Conservation (phyloP, 805 yeast species). For the Brettanomyces nanus region DNA sequence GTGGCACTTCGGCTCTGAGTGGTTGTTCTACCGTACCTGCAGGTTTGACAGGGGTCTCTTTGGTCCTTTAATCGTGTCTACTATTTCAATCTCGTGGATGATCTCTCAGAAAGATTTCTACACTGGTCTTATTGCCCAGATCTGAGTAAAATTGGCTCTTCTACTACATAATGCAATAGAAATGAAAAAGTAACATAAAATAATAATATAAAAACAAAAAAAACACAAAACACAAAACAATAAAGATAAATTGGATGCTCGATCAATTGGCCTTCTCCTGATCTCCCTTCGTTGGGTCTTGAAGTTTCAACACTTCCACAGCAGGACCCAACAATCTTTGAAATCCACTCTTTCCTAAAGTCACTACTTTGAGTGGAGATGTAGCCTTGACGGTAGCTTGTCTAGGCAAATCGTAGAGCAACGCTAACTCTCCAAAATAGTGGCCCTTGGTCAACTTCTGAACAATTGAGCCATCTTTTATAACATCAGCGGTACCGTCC, state of each 20-base stretch:
- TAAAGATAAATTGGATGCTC: background rate
- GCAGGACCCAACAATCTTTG: slow-evolving; percentile 92
- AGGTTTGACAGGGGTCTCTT: slow-evolving; percentile 78
- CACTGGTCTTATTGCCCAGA: slow-evolving; percentile 7
- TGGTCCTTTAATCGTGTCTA: slow-evolving; percentile 82
- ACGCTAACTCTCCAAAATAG: slow-evolving; percentile 94
- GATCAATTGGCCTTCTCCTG: background rate
- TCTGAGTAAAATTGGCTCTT: background rate
- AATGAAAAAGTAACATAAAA: background rate
- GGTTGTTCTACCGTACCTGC: slow-evolving; percentile 73
- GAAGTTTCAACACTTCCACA: slow-evolving; percentile 75
- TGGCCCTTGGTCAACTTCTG: slow-evolving; percentile 66
- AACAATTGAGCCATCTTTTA: slow-evolving; percentile 48
- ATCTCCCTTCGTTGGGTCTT: slow-evolving; percentile 62
- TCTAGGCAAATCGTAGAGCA: slow-evolving; percentile 85
- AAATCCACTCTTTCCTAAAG: slow-evolving; percentile 86
- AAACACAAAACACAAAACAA: background rate
- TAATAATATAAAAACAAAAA: background rate
- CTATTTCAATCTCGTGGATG: slow-evolving; percentile 79
- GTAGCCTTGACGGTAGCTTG: slow-evolving; percentile 86
- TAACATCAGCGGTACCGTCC: slow-evolving; percentile 74
- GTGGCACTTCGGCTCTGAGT: slow-evolving; percentile 75
- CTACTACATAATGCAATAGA: background rate
- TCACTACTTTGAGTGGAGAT: slow-evolving; percentile 76
- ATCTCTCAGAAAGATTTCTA: slow-evolving; percentile 58